A percentile compares a stretch with the other conserved stretches of the same genome.
These are phyloP conservation scores for Elsinoe arachidis DNA, from an alignment of 2,329 filamentous ascomycete species.

Conservation along the genomic window DNA sequence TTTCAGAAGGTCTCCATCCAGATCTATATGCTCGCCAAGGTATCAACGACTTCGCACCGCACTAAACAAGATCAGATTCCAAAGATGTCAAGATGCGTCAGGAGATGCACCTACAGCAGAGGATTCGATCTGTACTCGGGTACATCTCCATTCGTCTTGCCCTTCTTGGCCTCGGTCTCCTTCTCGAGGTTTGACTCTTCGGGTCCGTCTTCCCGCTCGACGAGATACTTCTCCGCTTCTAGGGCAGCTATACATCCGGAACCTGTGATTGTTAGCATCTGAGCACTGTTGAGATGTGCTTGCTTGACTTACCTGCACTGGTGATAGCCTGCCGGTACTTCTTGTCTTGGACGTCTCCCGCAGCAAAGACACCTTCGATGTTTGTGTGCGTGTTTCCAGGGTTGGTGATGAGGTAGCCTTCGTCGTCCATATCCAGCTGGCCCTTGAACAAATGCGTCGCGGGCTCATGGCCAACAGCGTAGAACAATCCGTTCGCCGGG, in stretches of 20 bases:
- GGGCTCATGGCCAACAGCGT: conserved; percentile 93
- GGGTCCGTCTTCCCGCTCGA: conserved; percentile 64
- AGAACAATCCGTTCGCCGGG: conserved; percentile 88
- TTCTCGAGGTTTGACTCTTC: conserved; percentile 39
- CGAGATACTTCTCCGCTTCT: conserved; percentile 87
- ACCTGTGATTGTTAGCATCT: conserved; percentile 41
- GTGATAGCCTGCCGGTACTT: conserved; percentile 95
- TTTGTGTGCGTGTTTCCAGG: conserved; percentile 84
- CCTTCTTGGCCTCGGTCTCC: conserved; percentile 42
- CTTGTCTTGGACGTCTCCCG: conserved; percentile 98
- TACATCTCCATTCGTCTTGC: conserved; percentile 41
- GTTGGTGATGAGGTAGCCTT: conserved; percentile 84
- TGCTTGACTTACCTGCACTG: conserved; percentile 66
- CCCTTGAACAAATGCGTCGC: conserved; percentile 85
- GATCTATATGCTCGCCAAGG: conserved; percentile 3
- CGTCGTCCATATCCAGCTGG: conserved; percentile 77
- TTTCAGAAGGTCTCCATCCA: not conserved
- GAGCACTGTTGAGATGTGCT: not conserved
- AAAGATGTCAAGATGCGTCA: conserved; percentile 21
- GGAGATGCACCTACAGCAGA: conserved; percentile 43
- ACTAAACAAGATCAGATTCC: not conserved
- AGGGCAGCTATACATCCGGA: conserved; percentile 92
- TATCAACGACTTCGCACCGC: conserved; percentile 10
- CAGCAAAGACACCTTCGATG: conserved; percentile 86
- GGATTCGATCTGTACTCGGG: conserved; percentile 58